These are phyloP conservation scores for Podospora conica DNA, from an alignment of 495 filamentous ascomycete species.

Conservation along the genomic window DNA sequence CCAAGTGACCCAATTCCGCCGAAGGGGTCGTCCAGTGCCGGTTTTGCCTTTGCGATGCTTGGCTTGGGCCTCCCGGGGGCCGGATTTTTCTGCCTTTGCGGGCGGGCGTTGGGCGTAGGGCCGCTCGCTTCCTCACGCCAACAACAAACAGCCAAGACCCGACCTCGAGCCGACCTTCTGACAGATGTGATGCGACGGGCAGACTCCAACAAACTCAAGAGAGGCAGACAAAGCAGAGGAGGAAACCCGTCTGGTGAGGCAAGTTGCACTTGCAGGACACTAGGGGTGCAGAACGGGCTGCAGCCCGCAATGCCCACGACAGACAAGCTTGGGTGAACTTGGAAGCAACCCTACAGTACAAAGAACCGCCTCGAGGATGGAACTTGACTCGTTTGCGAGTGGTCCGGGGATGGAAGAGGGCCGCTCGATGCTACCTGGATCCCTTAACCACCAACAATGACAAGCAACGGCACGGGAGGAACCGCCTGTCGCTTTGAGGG, in stretches of 20 bases:
- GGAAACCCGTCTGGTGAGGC: too few species aligned
- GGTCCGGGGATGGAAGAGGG: neutral
- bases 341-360: neutral
- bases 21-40: conserved; percentile 10
- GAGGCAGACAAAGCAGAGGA: too few species aligned
- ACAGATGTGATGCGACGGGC: too few species aligned
- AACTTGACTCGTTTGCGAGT: neutral
- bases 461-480: neutral
- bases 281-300: too few species aligned
- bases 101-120: neutral
- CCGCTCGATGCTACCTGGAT: neutral
- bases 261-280: too few species aligned
- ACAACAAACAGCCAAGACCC: neutral
- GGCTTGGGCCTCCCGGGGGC: neutral
- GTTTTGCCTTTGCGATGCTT: conserved; percentile 3
- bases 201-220: too few species aligned
- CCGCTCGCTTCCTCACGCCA: conserved; percentile 3
- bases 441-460: neutral
- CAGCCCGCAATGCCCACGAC: neutral
- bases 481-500: neutral
- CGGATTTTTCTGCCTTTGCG: neutral
- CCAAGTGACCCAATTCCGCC: conserved; percentile 13
- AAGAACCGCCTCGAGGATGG: neutral
- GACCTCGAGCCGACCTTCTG: too few species aligned
- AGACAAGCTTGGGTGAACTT: neutral